Evolutionary conservation across 306 rosid species (phyloP), one percentile per base, ranked within the genome.

Genomic region (Myrica gale): DNA sequence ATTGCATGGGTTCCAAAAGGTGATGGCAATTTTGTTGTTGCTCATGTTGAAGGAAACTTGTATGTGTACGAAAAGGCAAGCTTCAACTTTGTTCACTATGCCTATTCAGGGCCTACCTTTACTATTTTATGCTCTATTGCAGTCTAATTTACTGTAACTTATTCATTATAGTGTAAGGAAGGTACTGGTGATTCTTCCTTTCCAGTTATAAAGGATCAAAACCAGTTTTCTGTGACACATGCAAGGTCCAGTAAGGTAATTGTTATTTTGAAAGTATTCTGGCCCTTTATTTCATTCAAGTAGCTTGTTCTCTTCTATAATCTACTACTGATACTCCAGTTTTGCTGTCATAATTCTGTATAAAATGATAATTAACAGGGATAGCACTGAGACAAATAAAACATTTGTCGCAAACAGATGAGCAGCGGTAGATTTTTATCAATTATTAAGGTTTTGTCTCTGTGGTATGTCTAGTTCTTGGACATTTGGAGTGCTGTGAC

Each of bases 211-310:
- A 96, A 90, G 82, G 99, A 96, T 88, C 99, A 78, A 81, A 75
- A 85, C 46, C 99, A 90, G 76, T 92, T 96, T 87, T 89, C 97
- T 73, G 97, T 92, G 79, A 73, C 92, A 9, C 97, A 95, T 85
- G 97, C 99, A 67, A 96, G 97, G 67, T 85, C 92, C 76, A 95
- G 89, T 82, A 95, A 95, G 97, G 99, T 95, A 84, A 69, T 78
- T 65, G 63, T 69, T 62, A 66, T 74, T 76, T 77, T 47, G 44
- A 56, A 75, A 60, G 60, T 13, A 45, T 50, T 10, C 56, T 63
- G 71, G 46, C 15, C 5, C 23, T 17, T 42, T 17, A 7, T 42
- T 11, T 3, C 42, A 42, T 65, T 65, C 50, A 65, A 65, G 70
- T 43, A 17, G 50, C 11, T 42, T 5, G 16, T 32, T 12, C 50